Percentiles rank a stretch among this genome's conserved stretches.
Evolutionary conservation across 441 rosid species (phyloP).

Genomic region (Eutrema salsugineum): DNA sequence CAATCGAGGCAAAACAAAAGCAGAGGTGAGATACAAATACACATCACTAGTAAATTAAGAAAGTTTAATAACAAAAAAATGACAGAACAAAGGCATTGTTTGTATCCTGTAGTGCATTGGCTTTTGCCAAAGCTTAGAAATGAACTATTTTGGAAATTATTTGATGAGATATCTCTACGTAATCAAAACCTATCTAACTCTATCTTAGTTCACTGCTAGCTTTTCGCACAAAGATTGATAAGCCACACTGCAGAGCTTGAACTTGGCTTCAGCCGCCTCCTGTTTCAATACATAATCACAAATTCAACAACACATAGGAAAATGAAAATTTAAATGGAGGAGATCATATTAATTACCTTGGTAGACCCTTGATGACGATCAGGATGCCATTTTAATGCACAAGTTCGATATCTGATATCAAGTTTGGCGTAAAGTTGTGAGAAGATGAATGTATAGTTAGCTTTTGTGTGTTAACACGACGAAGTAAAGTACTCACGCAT

Average conservation of each 20-base stretch:
- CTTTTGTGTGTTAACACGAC: conserved; percentile 3
- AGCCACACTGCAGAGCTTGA: conserved; percentile 91
- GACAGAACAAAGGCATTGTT: not conserved
- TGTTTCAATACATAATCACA: conserved; percentile 30
- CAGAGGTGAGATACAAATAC: not conserved
- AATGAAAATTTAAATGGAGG: not conserved
- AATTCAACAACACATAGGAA: not conserved
- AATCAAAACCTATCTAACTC: conserved; percentile 18
- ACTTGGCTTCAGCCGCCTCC: conserved; percentile 89
- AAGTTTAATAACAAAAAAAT: not conserved
- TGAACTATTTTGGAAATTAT: not conserved
- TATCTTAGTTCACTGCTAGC: conserved; percentile 45
- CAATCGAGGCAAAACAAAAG: not conserved
- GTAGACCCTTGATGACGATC: conserved; percentile 93
- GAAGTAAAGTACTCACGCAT: conserved; percentile 55
- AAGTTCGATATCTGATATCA: conserved; percentile 61
- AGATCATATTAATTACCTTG: conserved; percentile 50
- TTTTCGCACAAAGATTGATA: conserved; percentile 78
- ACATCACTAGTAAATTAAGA: not conserved
- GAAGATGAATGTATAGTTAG: conserved; percentile 42
- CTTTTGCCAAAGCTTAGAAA: not conserved
- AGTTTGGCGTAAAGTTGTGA: conserved; percentile 19
- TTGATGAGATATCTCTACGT: not conserved
- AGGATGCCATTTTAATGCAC: conserved; percentile 97
- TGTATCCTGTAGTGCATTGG: not conserved